These are phyloP conservation scores for Rhodomyrtus tomentosa DNA, from an alignment of 345 rosid genomes.

Conservation along the genomic window DNA sequence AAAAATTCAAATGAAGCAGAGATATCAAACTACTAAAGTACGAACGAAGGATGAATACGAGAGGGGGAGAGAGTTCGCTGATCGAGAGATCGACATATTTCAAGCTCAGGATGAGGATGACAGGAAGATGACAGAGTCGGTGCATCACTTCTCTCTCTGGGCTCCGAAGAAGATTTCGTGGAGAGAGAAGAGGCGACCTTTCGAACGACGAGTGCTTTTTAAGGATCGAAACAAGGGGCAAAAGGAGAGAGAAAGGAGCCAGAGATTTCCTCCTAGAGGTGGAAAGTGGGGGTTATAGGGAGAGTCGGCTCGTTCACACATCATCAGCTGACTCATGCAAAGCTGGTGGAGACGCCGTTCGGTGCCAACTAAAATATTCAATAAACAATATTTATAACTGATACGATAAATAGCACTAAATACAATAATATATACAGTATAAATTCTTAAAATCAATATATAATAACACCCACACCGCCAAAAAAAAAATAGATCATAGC, in stretches of 20 bases:
- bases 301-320: background rate
- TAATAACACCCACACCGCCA: too few species aligned
- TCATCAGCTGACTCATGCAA: background rate
- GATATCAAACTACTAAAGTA: background rate
- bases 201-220: too few species aligned
- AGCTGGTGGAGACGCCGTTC: background rate
- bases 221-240: too few species aligned
- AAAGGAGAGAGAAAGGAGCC: background rate
- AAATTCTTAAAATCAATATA: too few species aligned
- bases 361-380: background rate
- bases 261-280: background rate
- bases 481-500: too few species aligned
- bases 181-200: too few species aligned
- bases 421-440: background rate
- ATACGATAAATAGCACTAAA: background rate
- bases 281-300: background rate
- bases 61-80: too few species aligned
- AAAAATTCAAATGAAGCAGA: background rate
- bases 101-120: background rate
- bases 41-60: background rate
- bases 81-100: background rate
- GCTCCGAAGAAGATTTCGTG: too few species aligned
- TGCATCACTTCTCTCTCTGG: too few species aligned
- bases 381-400: background rate
- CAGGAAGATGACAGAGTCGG: too few species aligned